Base-by-base conservation (phyloP, 208 protist species). In the Leishmania arabica region DNA sequence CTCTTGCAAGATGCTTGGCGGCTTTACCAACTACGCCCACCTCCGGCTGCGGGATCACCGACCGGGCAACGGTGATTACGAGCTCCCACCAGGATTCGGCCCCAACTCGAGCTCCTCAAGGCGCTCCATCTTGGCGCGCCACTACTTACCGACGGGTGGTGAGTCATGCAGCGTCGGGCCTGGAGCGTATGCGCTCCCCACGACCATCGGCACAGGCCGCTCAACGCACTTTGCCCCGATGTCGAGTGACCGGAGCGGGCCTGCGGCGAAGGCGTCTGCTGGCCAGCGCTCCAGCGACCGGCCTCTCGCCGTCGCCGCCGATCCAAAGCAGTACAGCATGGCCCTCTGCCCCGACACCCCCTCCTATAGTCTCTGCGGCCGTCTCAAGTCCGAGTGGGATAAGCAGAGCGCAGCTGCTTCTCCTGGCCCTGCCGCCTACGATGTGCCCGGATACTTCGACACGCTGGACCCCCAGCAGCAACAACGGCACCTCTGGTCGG, bases 21-120 rank as follows among this genome's bases (percentile, higher is more conserved):
- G 93, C n/a, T 93, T 96, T 62, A 92, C 86, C 58, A 88, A 90
- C 74, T 96, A 88, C 84, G 93, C 93, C 45, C 91, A 95, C 72
- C 80, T 96, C 69, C 90, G 93, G 24, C 79, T 92, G 54, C 93
- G 93, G 54, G 93, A 96, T 54, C 90, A 93, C 58, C 88, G 88
- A 17, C 93, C 93, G 1, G 91, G 91, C 64, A 86, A 87, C 51
- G 89, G 88, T 60, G 89, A 90, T 66, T 96, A 96, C 80, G 80
- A 84, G 64, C 82, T 90, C n/a, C 84, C 83, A n/a, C 83, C 88
- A 15, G 79, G 31, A 17, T 87, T 91, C 31, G 88, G 90, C 1
- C 86, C 88, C 17, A 78, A 77, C 31, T 88, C 90, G 1, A 78
- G 80, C 71, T 88, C 81, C 31, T 88, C 71, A 34, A 83, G 91